phyloP scores from a whole-genome alignment of 768 basidiomycete species.

The Obba rivulosa region DNA sequence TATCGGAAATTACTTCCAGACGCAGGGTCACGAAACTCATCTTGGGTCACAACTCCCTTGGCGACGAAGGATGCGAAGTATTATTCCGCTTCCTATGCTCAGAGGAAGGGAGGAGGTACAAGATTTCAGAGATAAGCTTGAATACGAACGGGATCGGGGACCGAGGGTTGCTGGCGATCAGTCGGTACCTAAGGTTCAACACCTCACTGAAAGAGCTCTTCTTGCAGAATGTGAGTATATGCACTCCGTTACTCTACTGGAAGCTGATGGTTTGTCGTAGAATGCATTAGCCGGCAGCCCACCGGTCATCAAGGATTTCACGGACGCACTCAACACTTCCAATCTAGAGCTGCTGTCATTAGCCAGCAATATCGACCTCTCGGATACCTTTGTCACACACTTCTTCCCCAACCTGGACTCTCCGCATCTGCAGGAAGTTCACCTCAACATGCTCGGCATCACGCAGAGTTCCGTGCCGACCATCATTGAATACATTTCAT shows the following conservation, averaged over 20 bases:
- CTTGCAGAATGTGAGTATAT: constrained; percentile 49
- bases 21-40: constrained; percentile 46
- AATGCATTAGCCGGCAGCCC: constrained; percentile 37
- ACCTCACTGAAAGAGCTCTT: constrained; percentile 41
- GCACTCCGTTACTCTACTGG: not conserved
- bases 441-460: constrained; percentile 41
- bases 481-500: constrained; percentile 46
- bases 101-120: constrained; percentile 36
- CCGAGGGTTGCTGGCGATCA: constrained; percentile 47
- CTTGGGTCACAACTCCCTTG: constrained; percentile 50
- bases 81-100: constrained; percentile 54
- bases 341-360: constrained; percentile 45
- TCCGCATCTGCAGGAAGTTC: constrained; percentile 45
- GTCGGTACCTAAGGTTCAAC: constrained; percentile 45
- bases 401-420: constrained; percentile 50
- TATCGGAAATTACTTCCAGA: constrained; percentile 40
- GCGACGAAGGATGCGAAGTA: constrained; percentile 49
- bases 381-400: constrained; percentile 41
- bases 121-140: constrained; percentile 50
- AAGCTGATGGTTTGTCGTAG: constrained; percentile 15
- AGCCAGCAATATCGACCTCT: constrained; percentile 43
- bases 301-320: constrained; percentile 33
- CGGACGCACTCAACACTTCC: constrained; percentile 50
- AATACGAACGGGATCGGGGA: constrained; percentile 54
- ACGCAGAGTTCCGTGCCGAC: constrained; percentile 25